Base-by-base conservation (phyloP, 2,329 filamentous ascomycete species). In the Calonectria naviculata region DNA sequence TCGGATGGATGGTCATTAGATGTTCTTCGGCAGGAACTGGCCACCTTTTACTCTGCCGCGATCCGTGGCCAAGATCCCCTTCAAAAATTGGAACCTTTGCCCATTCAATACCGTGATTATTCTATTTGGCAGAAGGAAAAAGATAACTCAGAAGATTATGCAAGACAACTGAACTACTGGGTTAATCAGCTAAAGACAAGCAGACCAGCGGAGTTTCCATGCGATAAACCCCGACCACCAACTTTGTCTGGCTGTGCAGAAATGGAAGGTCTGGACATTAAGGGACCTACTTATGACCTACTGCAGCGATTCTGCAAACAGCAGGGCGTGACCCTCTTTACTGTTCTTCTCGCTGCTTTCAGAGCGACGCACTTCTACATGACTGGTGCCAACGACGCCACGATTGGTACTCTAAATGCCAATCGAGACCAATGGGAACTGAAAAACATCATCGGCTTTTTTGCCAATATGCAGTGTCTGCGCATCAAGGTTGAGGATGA, bases 391-490 rank as follows among this genome's bases (percentile, higher is more conserved):
- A 58, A 52, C 10, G 78, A 79, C 49, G 75, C 73, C 7, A 71
- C 71, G 1, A 73, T 79, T 13, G 78, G 78, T 19, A 75, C 71
- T 0, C 58, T 71, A 1, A 76, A 71, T 47, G 74, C 75, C 8
- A 76, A 76, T 29, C 63, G 75, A 6, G 67, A 74, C 21, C 54
- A 56, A 7, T 56, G 68, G 44, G 71, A 77, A 21, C 29, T 77
- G 4, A 67, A 73, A 47, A 61, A 75, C 21, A 67, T 77, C 17
- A 70, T 77, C 54, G 76, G 76, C 3, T 79, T 79, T 72, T 78
- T 78, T 42, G 75, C 77, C 46, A 76, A 76, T 62, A 68, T 73
- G 38, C 74, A 77, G 44, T 78, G 75, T 44, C 34, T 78, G 5
- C 65, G 76, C 3, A 62, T 75, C 21, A 56, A 52, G 13, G n/a